Conservation (phyloP, 306 rosid species). For the Pterocarpus santalinus region DNA sequence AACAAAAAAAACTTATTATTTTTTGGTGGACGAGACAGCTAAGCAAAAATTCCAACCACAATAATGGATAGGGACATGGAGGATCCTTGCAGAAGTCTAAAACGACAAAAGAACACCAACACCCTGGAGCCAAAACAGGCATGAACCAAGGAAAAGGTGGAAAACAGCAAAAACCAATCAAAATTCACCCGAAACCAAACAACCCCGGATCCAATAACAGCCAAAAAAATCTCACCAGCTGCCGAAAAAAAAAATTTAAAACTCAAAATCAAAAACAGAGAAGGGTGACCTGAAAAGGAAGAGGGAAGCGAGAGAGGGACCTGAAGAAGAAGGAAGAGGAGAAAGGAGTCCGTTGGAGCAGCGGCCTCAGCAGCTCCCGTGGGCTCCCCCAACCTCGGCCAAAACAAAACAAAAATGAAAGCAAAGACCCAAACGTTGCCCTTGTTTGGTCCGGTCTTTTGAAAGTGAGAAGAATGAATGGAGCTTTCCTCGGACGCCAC, state of each 20-base stretch:
- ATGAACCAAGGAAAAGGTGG: conserved; percentile 19
- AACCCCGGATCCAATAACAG: conserved; percentile 53
- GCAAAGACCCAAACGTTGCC: conserved; percentile 27
- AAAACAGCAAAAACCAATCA: conserved; percentile 35
- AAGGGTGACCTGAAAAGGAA: neutral
- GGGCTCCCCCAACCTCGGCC: conserved; percentile 36
- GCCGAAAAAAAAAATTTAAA: neutral
- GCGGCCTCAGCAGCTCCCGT: conserved; percentile 52
- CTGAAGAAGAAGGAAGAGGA: conserved; percentile 4
- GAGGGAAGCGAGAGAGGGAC: neutral
- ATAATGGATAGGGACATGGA: no score
- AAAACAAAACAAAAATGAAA: neutral
- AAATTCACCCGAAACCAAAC: conserved; percentile 37
- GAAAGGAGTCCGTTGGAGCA: conserved; percentile 60
- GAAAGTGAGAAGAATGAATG: conserved; percentile 25
- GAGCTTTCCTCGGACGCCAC: conserved; percentile 57
- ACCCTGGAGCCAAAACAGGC: no score
- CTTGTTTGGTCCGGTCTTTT: conserved; percentile 1
- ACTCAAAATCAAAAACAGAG: neutral
- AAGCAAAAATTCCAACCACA: conserved; percentile 25
- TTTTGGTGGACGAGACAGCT: neutral
- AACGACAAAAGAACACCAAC: no score
- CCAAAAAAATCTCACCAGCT: neutral
- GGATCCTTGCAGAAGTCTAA: no score
- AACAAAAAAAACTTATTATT: neutral